phyloP scores from a whole-genome alignment of 352 stramenopile genomes.

The Phytophthora sansomeana region DNA sequence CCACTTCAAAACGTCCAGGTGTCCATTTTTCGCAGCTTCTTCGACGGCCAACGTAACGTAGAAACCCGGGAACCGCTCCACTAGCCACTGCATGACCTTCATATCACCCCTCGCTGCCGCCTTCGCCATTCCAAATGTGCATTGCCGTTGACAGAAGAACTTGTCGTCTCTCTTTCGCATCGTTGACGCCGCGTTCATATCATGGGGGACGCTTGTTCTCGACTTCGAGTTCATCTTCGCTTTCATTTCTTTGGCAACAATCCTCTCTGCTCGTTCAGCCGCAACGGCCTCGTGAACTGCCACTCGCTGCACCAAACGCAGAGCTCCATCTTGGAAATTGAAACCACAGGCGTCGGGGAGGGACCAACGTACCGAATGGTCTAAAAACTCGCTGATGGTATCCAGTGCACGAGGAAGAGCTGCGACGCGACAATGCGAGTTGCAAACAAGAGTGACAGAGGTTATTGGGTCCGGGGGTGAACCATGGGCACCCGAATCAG shows the following conservation, averaged over 20 bases:
- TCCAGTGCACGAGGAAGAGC: conserved; percentile 36
- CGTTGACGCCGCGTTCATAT: conserved; percentile 20
- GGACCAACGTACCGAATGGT: conserved; percentile 41
- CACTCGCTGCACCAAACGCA: conserved; percentile 36
- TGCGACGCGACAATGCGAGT: conserved; percentile 27
- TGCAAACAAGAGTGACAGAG: conserved; percentile 31
- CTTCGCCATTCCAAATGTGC: conserved; percentile 39
- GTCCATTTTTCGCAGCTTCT: conserved; percentile 40
- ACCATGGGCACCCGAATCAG: conserved; percentile 25
- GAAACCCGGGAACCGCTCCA: conserved; percentile 32
- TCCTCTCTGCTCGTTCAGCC: conserved; percentile 25
- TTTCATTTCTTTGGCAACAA: conserved; percentile 18
- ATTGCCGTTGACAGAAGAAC: conserved; percentile 37
- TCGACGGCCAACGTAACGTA: conserved; percentile 43
- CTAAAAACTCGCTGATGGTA: conserved; percentile 45
- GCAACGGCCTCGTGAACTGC: conserved; percentile 22
- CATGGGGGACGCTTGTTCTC: conserved; percentile 6
- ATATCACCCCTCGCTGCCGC: conserved; percentile 40
- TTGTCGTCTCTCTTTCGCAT: conserved; percentile 24
- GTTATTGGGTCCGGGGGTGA: conserved; percentile 31
- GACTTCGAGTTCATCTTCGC: conserved; percentile 17
- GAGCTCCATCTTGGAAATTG: conserved; percentile 24
- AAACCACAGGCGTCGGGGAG: conserved; percentile 38
- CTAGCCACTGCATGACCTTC: conserved; percentile 40
- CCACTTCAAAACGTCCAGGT: conserved; percentile 49